Evolutionary conservation across 768 basidiomycete genomes (phyloP), one percentile per base, ranked within the genome.

Genomic region (Tremella fuciformis): DNA sequence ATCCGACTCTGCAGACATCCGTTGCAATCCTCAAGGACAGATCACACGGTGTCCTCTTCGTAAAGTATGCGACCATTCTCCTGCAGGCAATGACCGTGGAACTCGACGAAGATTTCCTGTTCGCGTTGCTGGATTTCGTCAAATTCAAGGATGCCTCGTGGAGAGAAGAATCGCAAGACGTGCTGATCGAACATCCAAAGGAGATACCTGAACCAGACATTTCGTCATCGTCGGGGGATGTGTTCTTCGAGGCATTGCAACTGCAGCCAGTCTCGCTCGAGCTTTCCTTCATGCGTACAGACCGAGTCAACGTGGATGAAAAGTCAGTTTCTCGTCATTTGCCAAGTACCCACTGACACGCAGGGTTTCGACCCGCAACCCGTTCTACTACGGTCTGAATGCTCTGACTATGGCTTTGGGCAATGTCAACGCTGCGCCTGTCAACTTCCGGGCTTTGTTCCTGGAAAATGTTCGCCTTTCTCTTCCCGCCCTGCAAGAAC

Each of bases 241-340:
- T 97, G 51, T 99, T 98, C 79, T 99, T 99, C 67, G 96, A 99
- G 78, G 84, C 91, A 13, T 82, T 99, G 7, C 90, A 96, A 68
- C 81, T 99, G 25, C 94, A 99, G 62, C 96, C 96, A 6, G 89
- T 98, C 70, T 86, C 87, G 62, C 81, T 99, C 3, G 86, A 89
- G 0, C 78, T 99, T 16, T 98, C 96, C 0, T 99, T 99, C 80
- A 94, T 96, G 89, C 85, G 93, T 16, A 94, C 94, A 0, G 96
- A 97, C 67, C 81, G 89, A 25, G 85, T 94, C 56, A 96, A 88
- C 76, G 88, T 88, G 41, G 92, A 92, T 71, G 89, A 92, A 71
- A 91, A 91, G 94, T 94, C 76, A 67, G 86, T 71, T 11, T 9
- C 1, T 16, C 2, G 21, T 39, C 2, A 1, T 7, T 18, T 6